Base-by-base conservation (phyloP, 78 protist genomes). In the Polysphondylium violaceum region DNA sequence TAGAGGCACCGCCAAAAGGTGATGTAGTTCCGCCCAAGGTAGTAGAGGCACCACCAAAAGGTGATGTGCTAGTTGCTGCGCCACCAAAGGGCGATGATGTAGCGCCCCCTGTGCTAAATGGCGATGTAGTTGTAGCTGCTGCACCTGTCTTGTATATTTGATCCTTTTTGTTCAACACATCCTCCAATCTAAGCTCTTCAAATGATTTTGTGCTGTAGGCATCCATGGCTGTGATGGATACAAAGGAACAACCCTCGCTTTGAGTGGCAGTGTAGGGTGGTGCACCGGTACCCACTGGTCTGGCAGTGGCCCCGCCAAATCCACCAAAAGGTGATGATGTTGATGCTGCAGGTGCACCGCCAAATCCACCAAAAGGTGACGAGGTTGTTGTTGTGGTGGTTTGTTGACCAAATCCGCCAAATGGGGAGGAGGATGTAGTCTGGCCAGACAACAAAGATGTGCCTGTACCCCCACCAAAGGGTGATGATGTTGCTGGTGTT, bases 171-270 rank as follows among this genome's bases (percentile, higher is more conserved):
- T 55, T 40, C 8, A 64, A 72, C 5, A 65, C 40, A 51, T 88
- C 94, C n/a, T 76, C 87, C 5, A 69, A 27, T 31, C 94, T n/a
- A 8, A 88, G 36, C 47, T 88, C 94, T 14, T 88, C 94, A 17
- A 64, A 53, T 19, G 87, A 76, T 35, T 69, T 88, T 7, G 31
- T 56, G 6, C 31, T 75, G 9, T 88, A 88, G 11, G 41, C 65
- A 7, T 73, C 72, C 94, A 88, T 88, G 2, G 77, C 86, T 14
- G 71, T 33, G 29, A 88, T 85, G 1, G 91, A 58, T 7, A 74
- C 60, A 4, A 56, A 56, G 31, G 67, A 58, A n/a, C 12, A 38
- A 16, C 58, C n/a, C 0, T 75, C 67, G 0, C 21, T 12, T 58
- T 67, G 11, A 1, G 67, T 59, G 5, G n/a, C 19, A 25, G 53